Evolutionary conservation across 768 basidiomycete genomes (phyloP), one percentile per base, ranked within the genome.

Genomic region (Xanthoconium stramineum): DNA sequence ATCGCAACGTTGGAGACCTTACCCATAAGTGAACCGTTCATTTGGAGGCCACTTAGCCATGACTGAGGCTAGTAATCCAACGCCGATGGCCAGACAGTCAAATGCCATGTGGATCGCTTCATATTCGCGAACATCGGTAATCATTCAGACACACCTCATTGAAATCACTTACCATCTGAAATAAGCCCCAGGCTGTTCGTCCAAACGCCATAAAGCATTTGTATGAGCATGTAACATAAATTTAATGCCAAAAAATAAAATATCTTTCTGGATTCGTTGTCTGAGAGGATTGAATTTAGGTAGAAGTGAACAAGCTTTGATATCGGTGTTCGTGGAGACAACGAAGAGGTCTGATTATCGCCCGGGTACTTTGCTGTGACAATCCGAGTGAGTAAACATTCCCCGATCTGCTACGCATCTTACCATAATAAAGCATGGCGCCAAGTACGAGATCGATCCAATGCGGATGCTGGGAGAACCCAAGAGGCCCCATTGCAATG

Each of bases 101-200:
- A 99, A 99, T 12, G 94, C 92, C 97, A 98, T 99, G 68, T 99
- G 97, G 37, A 99, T 98, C 20, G 97, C 96, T 98, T 61, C 28
- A 49, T n/a, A 42, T 44, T 19, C 17, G 33, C 17, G 6, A 54
- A 48, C 43, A 9, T 59, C 48, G 56, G 51, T 42, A 12, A 48
- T 53, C 30, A 42, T 17, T 32, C 45, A 53, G n/a, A 32, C 7
- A 13, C n/a, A 40, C 17, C 14, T 17, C 11, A 17, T 30, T 19
- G 5, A 32, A 42, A 36, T 42, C n/a, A 66, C 83, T 63, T 60
- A 96, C 96, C 95, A 69, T 99, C 97, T 11, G 94, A 97, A 55
- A 99, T 98, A 36, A 99, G 76, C 7, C 97, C 97, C 46, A 99
- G 72, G 62, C 91, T 94, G 65, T 99, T 99, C 42, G 97, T 99